Evolutionary conservation across 2,329 filamentous ascomycete genomes (phyloP).

Genomic region (Capronia coronata): DNA sequence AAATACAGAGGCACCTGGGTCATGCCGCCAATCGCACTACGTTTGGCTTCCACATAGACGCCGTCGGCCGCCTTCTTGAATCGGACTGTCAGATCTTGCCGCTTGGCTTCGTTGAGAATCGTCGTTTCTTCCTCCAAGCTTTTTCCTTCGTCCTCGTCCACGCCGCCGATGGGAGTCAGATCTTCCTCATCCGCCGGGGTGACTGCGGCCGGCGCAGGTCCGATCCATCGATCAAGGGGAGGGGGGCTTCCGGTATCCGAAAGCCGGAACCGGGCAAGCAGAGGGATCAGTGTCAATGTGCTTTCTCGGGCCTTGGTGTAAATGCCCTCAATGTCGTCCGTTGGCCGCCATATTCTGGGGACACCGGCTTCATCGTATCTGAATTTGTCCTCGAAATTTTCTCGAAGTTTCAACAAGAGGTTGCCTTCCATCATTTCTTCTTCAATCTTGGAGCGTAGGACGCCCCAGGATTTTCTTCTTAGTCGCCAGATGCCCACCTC

Average conservation of each 20-base stretch:
- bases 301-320: slow-evolving; percentile 91
- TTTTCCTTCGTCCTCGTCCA: slow-evolving; percentile 92
- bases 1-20: slow-evolving; percentile 93
- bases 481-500: slow-evolving; percentile 88
- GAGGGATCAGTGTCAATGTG: slow-evolving; percentile 81
- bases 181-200: slow-evolving; percentile 86
- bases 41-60: slow-evolving; percentile 96
- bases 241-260: slow-evolving; percentile 64
- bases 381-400: slow-evolving; percentile 99
- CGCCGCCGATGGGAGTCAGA: slow-evolving; percentile 76
- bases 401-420: slow-evolving; percentile 84
- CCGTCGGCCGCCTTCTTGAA: slow-evolving; percentile 99
- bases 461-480: slow-evolving; percentile 89
- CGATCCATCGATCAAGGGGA: slow-evolving; percentile 78
- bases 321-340: slow-evolving; percentile 91
- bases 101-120: slow-evolving; percentile 81
- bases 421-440: slow-evolving; percentile 99
- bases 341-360: slow-evolving; percentile 91
- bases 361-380: slow-evolving; percentile 93
- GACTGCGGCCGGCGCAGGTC: slow-evolving; percentile 64
- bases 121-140: slow-evolving; percentile 95
- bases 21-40: slow-evolving; percentile 90
- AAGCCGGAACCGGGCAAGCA: slow-evolving; percentile 78
- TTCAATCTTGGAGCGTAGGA: slow-evolving; percentile 81
- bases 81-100: slow-evolving; percentile 81